These are phyloP conservation scores for Phalaenopsis equestris DNA, from an alignment of 106 monocot genomes.

Conservation along the genomic window DNA sequence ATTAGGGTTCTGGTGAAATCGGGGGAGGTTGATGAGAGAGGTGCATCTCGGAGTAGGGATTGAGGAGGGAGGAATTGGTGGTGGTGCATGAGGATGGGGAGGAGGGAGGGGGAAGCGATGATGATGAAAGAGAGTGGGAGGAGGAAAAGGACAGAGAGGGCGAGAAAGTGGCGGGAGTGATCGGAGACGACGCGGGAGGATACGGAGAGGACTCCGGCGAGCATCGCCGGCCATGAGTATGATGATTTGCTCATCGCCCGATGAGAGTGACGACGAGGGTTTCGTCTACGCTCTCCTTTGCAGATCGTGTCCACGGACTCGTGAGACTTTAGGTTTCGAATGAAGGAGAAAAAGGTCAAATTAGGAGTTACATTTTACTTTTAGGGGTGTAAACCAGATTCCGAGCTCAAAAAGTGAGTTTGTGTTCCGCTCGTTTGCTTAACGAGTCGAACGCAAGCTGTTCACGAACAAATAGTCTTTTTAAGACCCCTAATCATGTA, in stretches of 20 bases:
- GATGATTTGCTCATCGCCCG: neutral
- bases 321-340: neutral
- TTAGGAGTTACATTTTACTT: too few species aligned
- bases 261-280: neutral
- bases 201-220: conserved; percentile 9
- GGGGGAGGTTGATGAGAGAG: neutral
- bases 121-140: conserved; percentile 10
- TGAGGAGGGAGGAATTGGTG: conserved; percentile 2
- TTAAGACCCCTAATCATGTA: too few species aligned
- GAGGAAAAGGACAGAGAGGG: conserved; percentile 8
- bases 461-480: too few species aligned
- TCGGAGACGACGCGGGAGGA: conserved; percentile 8
- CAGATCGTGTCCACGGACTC: neutral
- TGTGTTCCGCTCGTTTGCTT: too few species aligned
- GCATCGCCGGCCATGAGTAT: conserved; percentile 13
- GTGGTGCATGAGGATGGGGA: neutral
- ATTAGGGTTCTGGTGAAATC: neutral
- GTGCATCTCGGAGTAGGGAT: neutral
- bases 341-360: neutral
- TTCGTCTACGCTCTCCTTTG: neutral
- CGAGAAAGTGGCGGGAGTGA: conserved; percentile 19
- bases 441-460: too few species aligned
- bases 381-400: too few species aligned
- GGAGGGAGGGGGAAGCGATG: conserved; percentile 6
- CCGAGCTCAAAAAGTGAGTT: too few species aligned